Conservation (phyloP, 805 yeast genomes). For the Candida germanica region DNA sequence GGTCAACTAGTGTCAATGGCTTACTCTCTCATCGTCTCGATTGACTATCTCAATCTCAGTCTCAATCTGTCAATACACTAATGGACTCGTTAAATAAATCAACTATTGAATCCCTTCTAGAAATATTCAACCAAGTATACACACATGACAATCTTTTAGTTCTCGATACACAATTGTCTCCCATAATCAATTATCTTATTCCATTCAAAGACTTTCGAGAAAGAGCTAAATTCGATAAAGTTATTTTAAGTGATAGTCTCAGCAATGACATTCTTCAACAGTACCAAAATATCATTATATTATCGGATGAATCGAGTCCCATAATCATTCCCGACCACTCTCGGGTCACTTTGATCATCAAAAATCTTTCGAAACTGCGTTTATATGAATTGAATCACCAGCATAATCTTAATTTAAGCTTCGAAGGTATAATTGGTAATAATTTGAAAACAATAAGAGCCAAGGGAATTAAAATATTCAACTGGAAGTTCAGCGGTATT, state of each 20-base stretch:
- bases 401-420: slow-evolving; percentile 10
- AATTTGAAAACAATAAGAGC: slow-evolving; percentile 7
- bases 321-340: slow-evolving; percentile 13
- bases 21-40: too few species aligned
- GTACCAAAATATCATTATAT: slow-evolving; percentile 14
- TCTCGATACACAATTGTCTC: slow-evolving; percentile 47
- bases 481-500: slow-evolving; percentile 47
- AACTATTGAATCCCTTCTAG: slow-evolving; percentile 8
- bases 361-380: slow-evolving; percentile 33
- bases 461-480: slow-evolving; percentile 38
- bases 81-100: slow-evolving; percentile 6
- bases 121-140: slow-evolving; percentile 17
- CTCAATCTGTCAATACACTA: too few species aligned
- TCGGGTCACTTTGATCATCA: slow-evolving; percentile 28
- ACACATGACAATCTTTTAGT: slow-evolving; percentile 30
- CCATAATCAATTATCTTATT: slow-evolving; percentile 50
- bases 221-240: slow-evolving; percentile 46
- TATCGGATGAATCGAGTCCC: slow-evolving; percentile 9
- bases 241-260: slow-evolving; percentile 43
- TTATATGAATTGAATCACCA: slow-evolving; percentile 28
- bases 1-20: too few species aligned
- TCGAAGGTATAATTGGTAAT: slow-evolving; percentile 8
- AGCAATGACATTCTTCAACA: slow-evolving; percentile 10
- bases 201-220: slow-evolving; percentile 53
- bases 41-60: too few species aligned